A percentile compares a stretch with the other conserved stretches of the same genome.
phyloP scores from a whole-genome alignment of 2,329 filamentous ascomycete genomes.

The Aspergillus thermomutatus region DNA sequence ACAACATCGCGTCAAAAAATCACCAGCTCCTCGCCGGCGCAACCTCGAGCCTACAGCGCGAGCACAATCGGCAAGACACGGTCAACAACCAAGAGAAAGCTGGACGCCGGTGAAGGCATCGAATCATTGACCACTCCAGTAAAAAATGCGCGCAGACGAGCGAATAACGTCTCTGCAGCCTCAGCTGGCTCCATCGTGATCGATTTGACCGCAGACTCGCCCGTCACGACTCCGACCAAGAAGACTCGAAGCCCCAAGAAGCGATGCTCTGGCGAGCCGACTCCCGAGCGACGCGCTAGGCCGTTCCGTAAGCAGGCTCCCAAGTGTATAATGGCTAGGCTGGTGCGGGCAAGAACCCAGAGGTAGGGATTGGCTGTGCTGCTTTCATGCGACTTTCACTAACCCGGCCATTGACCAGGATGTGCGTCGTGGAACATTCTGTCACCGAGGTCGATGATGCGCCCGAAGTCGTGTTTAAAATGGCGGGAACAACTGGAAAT shows the following conservation, averaged over 20 bases:
- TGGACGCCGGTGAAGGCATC: background rate
- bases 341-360: conserved; percentile 49
- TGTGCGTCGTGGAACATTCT: conserved; percentile 56
- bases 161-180: conserved; percentile 3
- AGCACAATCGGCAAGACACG: background rate
- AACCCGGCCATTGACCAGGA: conserved; percentile 28
- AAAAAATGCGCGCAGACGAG: conserved; percentile 7
- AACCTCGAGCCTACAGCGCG: background rate
- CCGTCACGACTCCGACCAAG: background rate
- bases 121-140: background rate
- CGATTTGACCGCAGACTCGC: conserved; percentile 14
- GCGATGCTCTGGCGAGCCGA: conserved; percentile 12
- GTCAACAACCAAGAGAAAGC: conserved; percentile 15
- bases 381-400: background rate
- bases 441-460: conserved; percentile 42
- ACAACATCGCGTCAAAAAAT: background rate
- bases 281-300: conserved; percentile 38
- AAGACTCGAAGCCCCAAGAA: conserved; percentile 12
- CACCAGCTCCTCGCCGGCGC: background rate
- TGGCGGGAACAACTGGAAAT: conserved; percentile 61
- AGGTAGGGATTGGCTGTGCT: conserved; percentile 23
- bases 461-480: conserved; percentile 51
- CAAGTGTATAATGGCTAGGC: conserved; percentile 44
- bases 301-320: conserved; percentile 44
- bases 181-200: conserved; percentile 4